phyloP scores from a whole-genome alignment of 139 green algal genomes.

The Closterium sp. region DNA sequence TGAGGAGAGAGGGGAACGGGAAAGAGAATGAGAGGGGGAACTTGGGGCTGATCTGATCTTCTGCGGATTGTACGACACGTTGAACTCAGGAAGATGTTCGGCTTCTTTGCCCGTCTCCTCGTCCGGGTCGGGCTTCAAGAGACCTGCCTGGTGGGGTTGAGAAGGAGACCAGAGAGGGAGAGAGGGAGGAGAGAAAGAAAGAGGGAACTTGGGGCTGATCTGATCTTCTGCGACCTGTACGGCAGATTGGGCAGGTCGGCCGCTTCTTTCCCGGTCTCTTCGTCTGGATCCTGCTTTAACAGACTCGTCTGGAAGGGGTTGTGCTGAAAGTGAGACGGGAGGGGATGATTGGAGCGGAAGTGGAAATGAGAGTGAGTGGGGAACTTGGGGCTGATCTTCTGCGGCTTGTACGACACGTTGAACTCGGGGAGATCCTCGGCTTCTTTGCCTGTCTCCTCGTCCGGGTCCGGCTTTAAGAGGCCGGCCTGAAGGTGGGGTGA shows the following conservation, averaged over 20 bases:
- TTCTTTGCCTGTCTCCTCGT: too few relatives aligned
- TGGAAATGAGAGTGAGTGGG: background rate
- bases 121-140: conserved; percentile 65
- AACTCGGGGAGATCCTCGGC: too few relatives aligned
- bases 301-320: conserved; percentile 63
- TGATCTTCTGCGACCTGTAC: conserved; percentile 97
- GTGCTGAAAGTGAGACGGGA: too few relatives aligned
- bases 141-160: conserved; percentile 55
- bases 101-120: conserved; percentile 47
- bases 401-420: too few relatives aligned
- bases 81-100: conserved; percentile 78
- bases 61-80: conserved; percentile 97
- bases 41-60: conserved; percentile 73
- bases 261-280: conserved; percentile 45
- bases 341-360: background rate
- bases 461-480: too few relatives aligned
- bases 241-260: conserved; percentile 80
- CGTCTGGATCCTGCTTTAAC: conserved; percentile 63
- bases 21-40: background rate
- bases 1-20: background rate
- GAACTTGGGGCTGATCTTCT: too few relatives aligned
- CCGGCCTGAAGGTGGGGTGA: conserved; percentile 61
- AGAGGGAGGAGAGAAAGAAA: background rate
- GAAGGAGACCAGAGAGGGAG: background rate
- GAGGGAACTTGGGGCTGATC: conserved; percentile 61